Base-by-base conservation (phyloP, 2,329 filamentous ascomycete species). In the Cladosporium oxysporum region DNA sequence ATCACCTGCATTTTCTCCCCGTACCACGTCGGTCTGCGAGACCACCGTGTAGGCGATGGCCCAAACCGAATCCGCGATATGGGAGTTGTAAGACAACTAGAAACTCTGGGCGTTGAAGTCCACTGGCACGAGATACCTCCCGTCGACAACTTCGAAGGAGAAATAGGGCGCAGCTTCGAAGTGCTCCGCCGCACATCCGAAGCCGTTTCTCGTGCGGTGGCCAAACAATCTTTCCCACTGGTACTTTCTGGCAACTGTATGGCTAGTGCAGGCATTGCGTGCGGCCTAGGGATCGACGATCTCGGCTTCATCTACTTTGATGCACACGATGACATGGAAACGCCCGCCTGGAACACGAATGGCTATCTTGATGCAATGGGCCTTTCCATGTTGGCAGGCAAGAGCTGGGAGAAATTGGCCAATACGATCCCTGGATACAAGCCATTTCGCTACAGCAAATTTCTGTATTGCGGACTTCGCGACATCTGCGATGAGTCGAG, bases 361-460 rank as follows among this genome's bases (percentile, higher is more conserved):
- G 62, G 62, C 5, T 58, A 64, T 28, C 49, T 64, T 49, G 52
- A 64, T 14, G 62, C 33, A 2, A 64, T 64, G 62, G 53, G 52
- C 5, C 16, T 47, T 11, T 44, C 52, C 3, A 64, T 64, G 23
- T n/a, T 64, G 8, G 41, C 33, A 3, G 62, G 62, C 5, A 47
- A 58, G 16, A 58, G 52, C 31, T 64, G 33, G 33, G 41, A 64
- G n/a, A 35, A 33, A 47, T 3, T 64, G 21, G 12, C 62, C 18
- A 23, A 50, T 12, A 50, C 21, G 3, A 64, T 64, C 7, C 53
- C 62, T 10, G 62, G 50, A 18, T 64, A 47, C 26, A 29, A n/a
- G 3, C 35, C 35, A 26, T 35, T 31, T 14, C 14, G 16, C 10
- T 31, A 29, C 37, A 16, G 23, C 14, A 60, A 50, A 10, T 31